phyloP scores from a whole-genome alignment of 1,284 basidiomycete species.

The Trichosporon faecale region DNA sequence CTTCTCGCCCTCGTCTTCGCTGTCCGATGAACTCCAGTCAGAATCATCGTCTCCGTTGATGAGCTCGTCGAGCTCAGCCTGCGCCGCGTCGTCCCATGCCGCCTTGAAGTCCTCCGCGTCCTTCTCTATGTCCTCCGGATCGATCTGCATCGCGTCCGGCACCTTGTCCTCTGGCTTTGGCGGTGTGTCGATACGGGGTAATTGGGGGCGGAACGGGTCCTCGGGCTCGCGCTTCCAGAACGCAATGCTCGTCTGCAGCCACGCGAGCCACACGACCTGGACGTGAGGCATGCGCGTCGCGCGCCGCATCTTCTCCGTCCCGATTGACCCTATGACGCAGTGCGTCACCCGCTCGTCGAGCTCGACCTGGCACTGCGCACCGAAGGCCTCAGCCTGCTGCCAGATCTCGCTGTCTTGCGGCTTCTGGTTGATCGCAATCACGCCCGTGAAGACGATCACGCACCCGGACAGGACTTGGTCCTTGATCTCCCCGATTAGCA shows the following conservation, averaged over 20 bases:
- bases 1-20: neutral
- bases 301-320: conserved; percentile 84
- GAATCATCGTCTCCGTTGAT: conserved; percentile 13
- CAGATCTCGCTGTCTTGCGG: conserved; percentile 76
- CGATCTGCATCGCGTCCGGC: neutral
- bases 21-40: neutral
- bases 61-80: conserved; percentile 22
- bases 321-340: conserved; percentile 83
- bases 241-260: conserved; percentile 82
- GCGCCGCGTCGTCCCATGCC: conserved; percentile 22
- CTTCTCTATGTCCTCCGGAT: conserved; percentile 9
- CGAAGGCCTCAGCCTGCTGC: conserved; percentile 81
- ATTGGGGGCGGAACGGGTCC: conserved; percentile 22
- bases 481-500: conserved; percentile 71
- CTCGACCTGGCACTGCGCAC: conserved; percentile 72
- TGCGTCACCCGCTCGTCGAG: conserved; percentile 74
- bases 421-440: conserved; percentile 79
- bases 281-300: conserved; percentile 68
- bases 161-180: neutral
- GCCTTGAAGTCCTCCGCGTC: conserved; percentile 6
- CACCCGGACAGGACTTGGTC: conserved; percentile 69
- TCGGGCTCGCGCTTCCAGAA: conserved; percentile 60
- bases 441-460: conserved; percentile 83
- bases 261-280: conserved; percentile 78
- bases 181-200: neutral